phyloP scores from a whole-genome alignment of 2,329 filamentous ascomycete species.

The Chrysoporthe deuterocubensis region DNA sequence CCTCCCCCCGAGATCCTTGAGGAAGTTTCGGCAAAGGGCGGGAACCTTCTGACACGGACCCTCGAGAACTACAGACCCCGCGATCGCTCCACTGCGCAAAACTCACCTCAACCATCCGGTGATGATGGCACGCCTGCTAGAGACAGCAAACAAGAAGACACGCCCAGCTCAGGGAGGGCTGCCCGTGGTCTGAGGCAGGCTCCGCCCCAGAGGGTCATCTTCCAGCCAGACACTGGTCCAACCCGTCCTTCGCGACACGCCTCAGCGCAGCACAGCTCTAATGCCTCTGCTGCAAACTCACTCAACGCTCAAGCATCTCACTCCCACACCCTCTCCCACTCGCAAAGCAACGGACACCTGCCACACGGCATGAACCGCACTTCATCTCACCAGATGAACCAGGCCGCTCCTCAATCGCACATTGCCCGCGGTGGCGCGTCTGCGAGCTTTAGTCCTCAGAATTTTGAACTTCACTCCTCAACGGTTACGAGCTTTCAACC shows the following conservation, averaged over 20 bases:
- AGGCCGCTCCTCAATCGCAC: constrained; percentile 34
- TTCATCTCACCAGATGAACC: constrained; percentile 24
- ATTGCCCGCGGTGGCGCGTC: constrained; percentile 47
- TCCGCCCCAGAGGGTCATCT: constrained; percentile 82
- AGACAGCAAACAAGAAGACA: constrained; percentile 55
- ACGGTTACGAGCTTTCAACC: constrained; percentile 74
- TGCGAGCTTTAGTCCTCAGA: constrained; percentile 56
- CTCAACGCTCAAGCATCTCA: constrained; percentile 30
- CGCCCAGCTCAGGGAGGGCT: constrained; percentile 58
- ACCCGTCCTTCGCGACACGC: constrained; percentile 66
- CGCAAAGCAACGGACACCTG: constrained; percentile 25
- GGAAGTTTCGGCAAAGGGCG: constrained; percentile 83
- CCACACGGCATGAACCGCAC: constrained; percentile 19
- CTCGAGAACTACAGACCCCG: constrained; percentile 71
- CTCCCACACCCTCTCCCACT: constrained; percentile 36
- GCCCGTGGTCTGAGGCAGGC: constrained; percentile 75
- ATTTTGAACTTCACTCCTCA: constrained; percentile 60
- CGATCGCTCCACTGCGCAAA: constrained; percentile 56
- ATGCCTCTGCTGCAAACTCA: neutral
- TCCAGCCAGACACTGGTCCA: constrained; percentile 77
- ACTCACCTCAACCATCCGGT: constrained; percentile 60
- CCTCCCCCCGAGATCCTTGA: constrained; percentile 89
- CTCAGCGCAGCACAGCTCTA: constrained; percentile 47
- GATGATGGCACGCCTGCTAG: constrained; percentile 63
- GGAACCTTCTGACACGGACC: constrained; percentile 76